A percentile compares a stretch with the other conserved stretches of the same genome.
Evolutionary conservation across 345 rosid genomes (phyloP).

Genomic region (Psidium friedrichsthalianum): DNA sequence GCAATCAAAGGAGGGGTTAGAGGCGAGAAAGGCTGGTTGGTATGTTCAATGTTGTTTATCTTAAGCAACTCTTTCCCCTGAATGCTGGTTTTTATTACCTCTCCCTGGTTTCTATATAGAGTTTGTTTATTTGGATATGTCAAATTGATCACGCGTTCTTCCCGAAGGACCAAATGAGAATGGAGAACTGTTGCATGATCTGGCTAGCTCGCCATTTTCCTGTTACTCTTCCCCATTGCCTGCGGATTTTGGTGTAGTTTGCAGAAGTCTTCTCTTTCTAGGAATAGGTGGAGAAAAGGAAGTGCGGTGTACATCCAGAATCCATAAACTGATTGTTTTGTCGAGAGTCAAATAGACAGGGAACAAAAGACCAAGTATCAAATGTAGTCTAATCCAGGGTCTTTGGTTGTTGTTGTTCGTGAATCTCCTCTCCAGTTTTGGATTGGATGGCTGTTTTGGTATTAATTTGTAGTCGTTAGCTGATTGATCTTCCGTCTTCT

Average conservation of each 20-base stretch:
- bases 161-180: neutral
- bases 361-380: neutral
- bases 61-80: neutral
- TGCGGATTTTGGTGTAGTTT: neutral
- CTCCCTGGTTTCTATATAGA: neutral
- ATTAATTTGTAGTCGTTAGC: neutral
- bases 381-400: neutral
- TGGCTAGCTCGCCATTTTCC: neutral
- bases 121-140: neutral
- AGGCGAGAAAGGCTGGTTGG: slow-evolving; percentile 93
- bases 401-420: neutral
- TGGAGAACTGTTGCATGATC: neutral
- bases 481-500: neutral
- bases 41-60: slow-evolving; percentile 34
- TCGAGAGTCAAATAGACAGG: neutral
- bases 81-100: neutral
- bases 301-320: neutral
- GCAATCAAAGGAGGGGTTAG: slow-evolving; percentile 74
- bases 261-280: neutral
- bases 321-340: neutral
- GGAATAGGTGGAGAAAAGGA: neutral
- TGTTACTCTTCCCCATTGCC: neutral
- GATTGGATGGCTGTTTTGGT: neutral
- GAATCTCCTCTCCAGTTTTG: neutral
- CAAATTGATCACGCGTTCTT: neutral